A percentile compares a stretch with the other conserved stretches of the same genome.
Conservation (phyloP, 768 basidiomycete genomes). For the Gloeopeniophorella convolvens region DNA sequence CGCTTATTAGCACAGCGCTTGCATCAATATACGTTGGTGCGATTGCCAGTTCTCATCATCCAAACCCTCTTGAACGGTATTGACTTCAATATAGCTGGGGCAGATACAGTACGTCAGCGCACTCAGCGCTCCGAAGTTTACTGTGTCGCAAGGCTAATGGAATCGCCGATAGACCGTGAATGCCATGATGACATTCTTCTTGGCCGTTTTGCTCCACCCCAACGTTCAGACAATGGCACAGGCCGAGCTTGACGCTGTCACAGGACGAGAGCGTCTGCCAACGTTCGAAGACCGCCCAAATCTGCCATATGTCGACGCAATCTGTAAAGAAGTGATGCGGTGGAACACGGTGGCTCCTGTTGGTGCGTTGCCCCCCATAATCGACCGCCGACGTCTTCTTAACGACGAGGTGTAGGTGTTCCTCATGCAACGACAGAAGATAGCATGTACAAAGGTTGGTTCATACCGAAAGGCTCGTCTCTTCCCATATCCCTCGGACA, state of each 20-base stretch:
- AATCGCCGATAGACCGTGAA: background rate
- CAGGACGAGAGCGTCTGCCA: background rate
- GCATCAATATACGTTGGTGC: constrained; percentile 3
- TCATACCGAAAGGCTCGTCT: background rate
- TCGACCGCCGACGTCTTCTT: no score
- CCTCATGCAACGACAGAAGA: background rate
- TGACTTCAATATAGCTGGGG: background rate
- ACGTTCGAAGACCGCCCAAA: background rate
- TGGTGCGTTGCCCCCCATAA: background rate
- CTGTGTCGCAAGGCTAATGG: no score
- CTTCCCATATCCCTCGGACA: no score
- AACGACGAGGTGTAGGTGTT: background rate
- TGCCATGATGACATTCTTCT: background rate
- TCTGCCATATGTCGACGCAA: background rate
- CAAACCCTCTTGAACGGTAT: no score
- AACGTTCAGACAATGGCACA: background rate
- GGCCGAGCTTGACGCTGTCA: background rate
- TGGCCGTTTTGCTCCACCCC: background rate
- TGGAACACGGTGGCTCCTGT: background rate
- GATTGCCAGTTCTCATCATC: background rate
- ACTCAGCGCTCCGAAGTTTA: background rate
- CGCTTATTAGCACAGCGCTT: background rate
- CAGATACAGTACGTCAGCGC: constrained; percentile 1
- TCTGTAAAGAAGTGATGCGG: background rate
- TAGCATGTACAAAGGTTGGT: background rate